Evolutionary conservation across 345 rosid genomes (phyloP), one percentile per base, ranked within the genome.

Genomic region (Gossypium longicalyx): DNA sequence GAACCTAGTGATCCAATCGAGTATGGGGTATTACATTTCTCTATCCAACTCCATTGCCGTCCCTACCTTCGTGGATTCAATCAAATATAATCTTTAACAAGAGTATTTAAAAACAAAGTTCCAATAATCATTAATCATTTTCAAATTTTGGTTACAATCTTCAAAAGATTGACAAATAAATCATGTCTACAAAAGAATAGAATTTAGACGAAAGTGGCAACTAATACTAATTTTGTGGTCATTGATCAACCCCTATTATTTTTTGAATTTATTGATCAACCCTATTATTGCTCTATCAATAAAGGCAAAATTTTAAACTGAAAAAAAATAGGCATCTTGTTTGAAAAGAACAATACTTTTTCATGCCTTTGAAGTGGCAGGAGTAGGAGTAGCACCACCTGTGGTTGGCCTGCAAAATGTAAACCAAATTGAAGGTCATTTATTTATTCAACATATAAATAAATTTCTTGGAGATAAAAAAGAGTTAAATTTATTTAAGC

Each of bases 331-430:
- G 25, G 12, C 27, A 19, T 56, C 60, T 56, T 56, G 23, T 22
- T 57, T 57, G 62, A 22, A 57, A 57, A 19, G 62, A 57, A 10
- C n/a, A 8, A 3, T 8, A 22, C n/a, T 80, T 72, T 53, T 54
- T 82, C 79, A 82, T 41, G 83, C 82, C 75, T 84, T 74, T 20
- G 72, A 79, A 65, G 76, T 79, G 2, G 79, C 81, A 58, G 85
- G 80, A 67, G 80, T 80, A 41, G 90, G 80, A 78, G 93, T 49
- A 70, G 74, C 85, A 70, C 90, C 90, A 57, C 93, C 90, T 1
- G 90, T 83, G 52, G 89, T 84, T 80, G 93, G 97, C 84, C 92
- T 86, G 70, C 63, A 79, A 59, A 64, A 65, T 48, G 13, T 19
- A 74, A 74, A 43, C 7, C 63, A 56, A 20, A 7, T 1, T 19